Conservation (phyloP, 169 alveolate species). For the Theileria luwenshuni region DNA sequence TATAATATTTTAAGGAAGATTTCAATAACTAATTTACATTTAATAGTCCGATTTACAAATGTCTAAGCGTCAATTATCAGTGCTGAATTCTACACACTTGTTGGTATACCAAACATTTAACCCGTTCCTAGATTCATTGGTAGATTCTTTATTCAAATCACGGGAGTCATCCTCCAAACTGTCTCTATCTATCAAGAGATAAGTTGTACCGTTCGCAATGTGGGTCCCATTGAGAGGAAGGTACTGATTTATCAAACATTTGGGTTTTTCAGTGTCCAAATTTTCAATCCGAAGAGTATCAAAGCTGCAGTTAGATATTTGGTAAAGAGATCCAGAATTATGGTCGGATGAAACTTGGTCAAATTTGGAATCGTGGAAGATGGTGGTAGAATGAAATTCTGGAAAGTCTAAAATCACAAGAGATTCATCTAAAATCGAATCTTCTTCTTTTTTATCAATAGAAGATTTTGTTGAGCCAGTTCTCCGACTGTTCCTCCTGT, state of each 20-base stretch:
- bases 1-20: too few relatives aligned
- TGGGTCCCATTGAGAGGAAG: conserved; percentile 46
- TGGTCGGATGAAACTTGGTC: conserved; percentile 20
- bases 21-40: background rate
- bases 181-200: conserved; percentile 37
- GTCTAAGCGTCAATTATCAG: conserved; percentile 12
- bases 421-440: conserved; percentile 56
- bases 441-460: background rate
- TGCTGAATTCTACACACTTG: conserved; percentile 37
- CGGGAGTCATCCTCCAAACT: background rate
- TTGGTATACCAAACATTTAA: conserved; percentile 37
- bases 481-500: background rate
- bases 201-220: conserved; percentile 42
- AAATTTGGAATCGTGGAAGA: conserved; percentile 50
- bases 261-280: conserved; percentile 30
- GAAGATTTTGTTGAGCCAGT: background rate
- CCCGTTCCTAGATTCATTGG: background rate
- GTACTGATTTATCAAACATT: conserved; percentile 45
- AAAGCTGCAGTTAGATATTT: conserved; percentile 41
- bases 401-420: conserved; percentile 52
- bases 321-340: conserved; percentile 11
- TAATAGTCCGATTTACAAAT: background rate
- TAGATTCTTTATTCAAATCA: background rate
- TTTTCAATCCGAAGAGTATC: conserved; percentile 24
- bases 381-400: conserved; percentile 59